Base-by-base conservation (phyloP, 2,329 filamentous ascomycete species). In the Hypoxylon sp. region DNA sequence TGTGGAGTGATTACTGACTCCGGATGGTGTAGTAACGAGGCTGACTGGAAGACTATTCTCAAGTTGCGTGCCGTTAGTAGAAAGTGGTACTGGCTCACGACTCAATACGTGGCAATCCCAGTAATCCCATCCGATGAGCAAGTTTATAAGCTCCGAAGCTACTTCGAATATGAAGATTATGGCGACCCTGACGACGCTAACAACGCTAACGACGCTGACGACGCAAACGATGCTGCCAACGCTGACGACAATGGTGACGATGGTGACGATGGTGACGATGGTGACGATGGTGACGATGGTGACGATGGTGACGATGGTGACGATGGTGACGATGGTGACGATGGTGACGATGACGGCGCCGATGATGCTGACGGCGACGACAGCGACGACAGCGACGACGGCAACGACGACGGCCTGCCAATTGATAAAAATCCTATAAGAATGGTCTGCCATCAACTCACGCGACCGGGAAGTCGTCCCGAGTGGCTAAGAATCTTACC, bases 401-500 rank as follows among this genome's bases (percentile, higher is more conserved):
- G n/a, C n/a, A n/a, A n/a, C n/a, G n/a, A n/a, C n/a, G n/a, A n/a
- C n/a, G n/a, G n/a, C n/a, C n/a, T n/a, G n/a, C n/a, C n/a, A n/a
- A n/a, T n/a, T n/a, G 15, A n/a, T 13, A 37, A n/a, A 5, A 37
- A 15, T n/a, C 32, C 32, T 37, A 37, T 37, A 4, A 1, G n/a
- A 4, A 37, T 13, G 6, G 41, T 62, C 10, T 62, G 53, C 43
- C 49, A 48, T 48, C 57, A 32, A 15, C 53, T 62, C 15, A 20
- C 53, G 4, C 53, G 53, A 8, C 34, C 26, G 15, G 32, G 41
- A 17, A 15, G 55, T 2, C 43, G 39, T 26, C 32, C 53, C 19
- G 41, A 44, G 24, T 26, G 24, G 24, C 4, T 26, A 26, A 26
- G 24, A 26, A 7, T 26, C 24, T 7, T 26, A 7, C 24, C 24